Evolutionary conservation across 257 asterid species (phyloP).

Genomic region (Leptodermis oblonga): DNA sequence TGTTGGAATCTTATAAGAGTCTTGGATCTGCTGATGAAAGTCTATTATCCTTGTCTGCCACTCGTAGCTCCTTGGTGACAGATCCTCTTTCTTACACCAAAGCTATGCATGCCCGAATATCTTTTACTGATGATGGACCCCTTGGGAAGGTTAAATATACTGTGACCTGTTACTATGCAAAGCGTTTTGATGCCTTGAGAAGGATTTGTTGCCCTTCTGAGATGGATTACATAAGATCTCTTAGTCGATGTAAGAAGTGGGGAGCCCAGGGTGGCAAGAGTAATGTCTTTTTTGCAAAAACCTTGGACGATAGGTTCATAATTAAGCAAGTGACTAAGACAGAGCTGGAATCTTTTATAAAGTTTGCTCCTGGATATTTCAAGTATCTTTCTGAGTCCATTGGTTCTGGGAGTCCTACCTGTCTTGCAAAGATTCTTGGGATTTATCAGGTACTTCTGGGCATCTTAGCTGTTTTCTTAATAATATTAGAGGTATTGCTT

Average conservation of each 20-base stretch:
- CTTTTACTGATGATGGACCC: constrained; percentile 60
- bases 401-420: constrained; percentile 68
- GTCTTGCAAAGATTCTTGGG: constrained; percentile 93
- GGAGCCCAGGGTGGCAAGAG: constrained; percentile 99
- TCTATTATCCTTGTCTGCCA: constrained; percentile 38
- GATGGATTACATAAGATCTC: constrained; percentile 72
- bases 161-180: constrained; percentile 78
- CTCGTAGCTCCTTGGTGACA: constrained; percentile 51
- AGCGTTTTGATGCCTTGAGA: constrained; percentile 82
- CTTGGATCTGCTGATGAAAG: constrained; percentile 71
- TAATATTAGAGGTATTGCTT: neutral
- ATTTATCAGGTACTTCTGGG: constrained; percentile 76
- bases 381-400: constrained; percentile 79
- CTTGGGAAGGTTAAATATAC: constrained; percentile 73
- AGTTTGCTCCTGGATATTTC: constrained; percentile 88
- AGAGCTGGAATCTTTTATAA: constrained; percentile 91
- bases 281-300: constrained; percentile 90
- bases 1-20: constrained; percentile 55
- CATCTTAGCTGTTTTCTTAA: neutral
- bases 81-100: constrained; percentile 65
- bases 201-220: constrained; percentile 83
- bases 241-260: constrained; percentile 97
- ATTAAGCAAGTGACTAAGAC: constrained; percentile 95
- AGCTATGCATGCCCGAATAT: constrained; percentile 62
- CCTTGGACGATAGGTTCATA: constrained; percentile 88